Evolutionary conservation across 371 early-diverging fungal species (phyloP).

Genomic region (Saksenaea oblongispora): DNA sequence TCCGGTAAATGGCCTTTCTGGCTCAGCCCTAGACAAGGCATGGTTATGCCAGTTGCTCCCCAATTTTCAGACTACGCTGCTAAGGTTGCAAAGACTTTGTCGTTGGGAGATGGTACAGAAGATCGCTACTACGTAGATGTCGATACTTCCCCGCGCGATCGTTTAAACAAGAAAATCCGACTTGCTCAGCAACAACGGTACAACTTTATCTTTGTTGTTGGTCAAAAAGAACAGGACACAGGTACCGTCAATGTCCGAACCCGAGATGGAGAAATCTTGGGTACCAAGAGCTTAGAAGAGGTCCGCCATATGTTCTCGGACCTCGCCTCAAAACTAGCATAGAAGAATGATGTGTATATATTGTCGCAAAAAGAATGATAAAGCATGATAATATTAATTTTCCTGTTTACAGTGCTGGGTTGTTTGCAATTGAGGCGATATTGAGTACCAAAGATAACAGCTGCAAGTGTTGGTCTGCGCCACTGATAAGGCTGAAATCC

Average conservation of each 20-base stretch:
- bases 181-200: constrained; percentile 88
- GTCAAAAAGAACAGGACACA: constrained; percentile 85
- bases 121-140: constrained; percentile 73
- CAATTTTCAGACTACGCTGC: constrained; percentile 51
- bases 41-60: constrained; percentile 83
- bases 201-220: constrained; percentile 94
- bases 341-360: constrained; percentile 7
- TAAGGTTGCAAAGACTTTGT: constrained; percentile 39
- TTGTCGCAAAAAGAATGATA: constrained; percentile 19
- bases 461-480: constrained; percentile 90
- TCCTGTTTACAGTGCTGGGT: background rate
- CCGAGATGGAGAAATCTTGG: constrained; percentile 61
- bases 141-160: constrained; percentile 79
- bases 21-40: constrained; percentile 96
- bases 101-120: constrained; percentile 30
- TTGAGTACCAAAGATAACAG: constrained; percentile 65
- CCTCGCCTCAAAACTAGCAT: constrained; percentile 39
- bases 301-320: constrained; percentile 49
- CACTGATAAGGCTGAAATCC: constrained; percentile 80
- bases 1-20: constrained; percentile 98
- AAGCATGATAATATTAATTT: constrained; percentile 13
- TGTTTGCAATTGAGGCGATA: constrained; percentile 45
- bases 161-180: constrained; percentile 96
- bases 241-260: constrained; percentile 87
- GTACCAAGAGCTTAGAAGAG: constrained; percentile 46